Conservation (phyloP, 78 protist species). For the Anaeramoeba ignava region DNA sequence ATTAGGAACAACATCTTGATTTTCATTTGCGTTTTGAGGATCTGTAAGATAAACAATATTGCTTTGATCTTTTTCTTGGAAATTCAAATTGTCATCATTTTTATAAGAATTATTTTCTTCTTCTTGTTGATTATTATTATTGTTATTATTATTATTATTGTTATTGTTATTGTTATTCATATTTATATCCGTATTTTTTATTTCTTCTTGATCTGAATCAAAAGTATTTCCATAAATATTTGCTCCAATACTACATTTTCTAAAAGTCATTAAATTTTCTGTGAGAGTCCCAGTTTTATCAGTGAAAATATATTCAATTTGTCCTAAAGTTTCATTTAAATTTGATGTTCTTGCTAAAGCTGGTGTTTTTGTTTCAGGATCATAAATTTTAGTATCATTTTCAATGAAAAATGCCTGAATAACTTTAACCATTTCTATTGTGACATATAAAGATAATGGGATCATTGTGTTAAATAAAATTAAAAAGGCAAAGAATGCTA, state of each 20-base stretch:
- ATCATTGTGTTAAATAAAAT: conserved; percentile 3
- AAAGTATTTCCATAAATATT: background rate
- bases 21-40: background rate
- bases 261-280: background rate
- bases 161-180: background rate
- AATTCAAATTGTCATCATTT: background rate
- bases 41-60: background rate
- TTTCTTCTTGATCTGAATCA: background rate
- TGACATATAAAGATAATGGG: conserved; percentile 19
- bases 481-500: background rate
- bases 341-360: conserved; percentile 47
- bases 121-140: background rate
- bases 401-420: conserved; percentile 7
- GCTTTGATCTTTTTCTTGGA: background rate
- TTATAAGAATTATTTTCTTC: background rate
- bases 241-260: background rate
- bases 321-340: conserved; percentile 76
- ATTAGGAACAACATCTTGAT: no score
- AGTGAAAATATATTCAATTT: conserved; percentile 2
- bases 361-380: background rate
- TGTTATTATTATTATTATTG: background rate
- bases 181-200: background rate
- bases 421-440: conserved; percentile 11
- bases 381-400: background rate
- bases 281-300: background rate